Base-by-base conservation (phyloP, 2,329 filamentous ascomycete genomes). In the Trichoderma afroharzianum region DNA sequence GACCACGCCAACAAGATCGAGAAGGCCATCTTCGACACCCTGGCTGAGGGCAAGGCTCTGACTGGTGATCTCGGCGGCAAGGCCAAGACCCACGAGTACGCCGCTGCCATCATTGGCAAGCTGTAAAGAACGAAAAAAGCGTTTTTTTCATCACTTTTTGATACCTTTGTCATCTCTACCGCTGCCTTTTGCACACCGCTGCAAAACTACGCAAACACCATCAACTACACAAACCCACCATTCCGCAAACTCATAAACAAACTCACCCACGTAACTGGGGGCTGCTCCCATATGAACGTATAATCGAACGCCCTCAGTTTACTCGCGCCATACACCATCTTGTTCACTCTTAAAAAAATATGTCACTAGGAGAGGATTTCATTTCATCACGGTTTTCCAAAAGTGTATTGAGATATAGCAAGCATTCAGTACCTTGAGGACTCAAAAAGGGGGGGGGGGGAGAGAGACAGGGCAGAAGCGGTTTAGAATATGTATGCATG, bases 11-110 rank as follows among this genome's bases (percentile, higher is more conserved):
- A 87, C 82, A 91, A 90, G 83, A 98, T 99, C 81, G 93, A 98
- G 88, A 92, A 90, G 84, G 96, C 96, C 76, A 97, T 95, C 80
- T 98, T 99, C 83, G 93, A 93, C 82, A 97, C 95, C 73, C 89
- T 99, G 76, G 92, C 94, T 73, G 95, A 99, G 88, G 96, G 96
- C 86, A 98, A 98, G 92, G 87, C 90, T 74, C 90, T 99, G 83
- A 99, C 96, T 39, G 95, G 96, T 79, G 96, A 99, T 84, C 87
- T 99, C 78, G 96, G 96, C 78, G 96, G 96, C 82, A 97, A 94
- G 87, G 89, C 96, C 79, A 97, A 97, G 91, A 99, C 96, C 72
- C 87, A 91, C 85, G 93, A 99, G 87, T 99, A 97, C 83, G 94
- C 96, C 72, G 88, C 88, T 73, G 95, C 96, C 77, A 98, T 99